phyloP scores from a whole-genome alignment of 345 rosid species.

The Eucalyptus cloeziana region DNA sequence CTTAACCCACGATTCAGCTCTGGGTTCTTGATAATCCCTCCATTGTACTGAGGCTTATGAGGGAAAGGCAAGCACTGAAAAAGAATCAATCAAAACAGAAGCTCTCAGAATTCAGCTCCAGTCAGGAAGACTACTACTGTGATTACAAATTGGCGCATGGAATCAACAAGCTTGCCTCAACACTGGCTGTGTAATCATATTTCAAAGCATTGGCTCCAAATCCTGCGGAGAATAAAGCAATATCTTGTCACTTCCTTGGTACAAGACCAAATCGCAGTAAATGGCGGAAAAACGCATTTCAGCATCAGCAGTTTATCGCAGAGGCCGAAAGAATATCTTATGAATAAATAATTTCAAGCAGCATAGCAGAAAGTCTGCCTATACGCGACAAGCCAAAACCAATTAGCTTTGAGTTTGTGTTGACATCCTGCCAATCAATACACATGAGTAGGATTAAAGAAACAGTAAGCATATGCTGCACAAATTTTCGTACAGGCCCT shows the following conservation, averaged over 20 bases:
- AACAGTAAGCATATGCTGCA: not conserved
- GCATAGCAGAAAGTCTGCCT: not conserved
- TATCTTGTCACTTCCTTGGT: not conserved
- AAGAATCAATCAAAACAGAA: not conserved
- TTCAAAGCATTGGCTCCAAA: conserved; percentile 19
- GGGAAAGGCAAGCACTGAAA: conserved; percentile 49
- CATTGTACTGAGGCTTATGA: conserved; percentile 49
- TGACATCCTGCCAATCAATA: not conserved
- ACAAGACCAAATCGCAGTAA: not conserved
- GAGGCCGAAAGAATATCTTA: not conserved
- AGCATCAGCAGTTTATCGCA: not conserved
- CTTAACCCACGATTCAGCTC: conserved; percentile 32
- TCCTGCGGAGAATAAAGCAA: conserved; percentile 10
- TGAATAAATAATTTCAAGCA: not conserved
- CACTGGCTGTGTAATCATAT: conserved; percentile 62
- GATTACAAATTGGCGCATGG: not conserved
- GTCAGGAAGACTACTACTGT: not conserved
- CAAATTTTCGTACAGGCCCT: not conserved
- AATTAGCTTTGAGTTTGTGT: not conserved
- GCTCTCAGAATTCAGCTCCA: not conserved
- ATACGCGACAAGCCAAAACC: not conserved
- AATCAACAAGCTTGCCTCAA: conserved; percentile 21
- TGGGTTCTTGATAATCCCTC: conserved; percentile 66
- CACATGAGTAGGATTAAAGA: not conserved
- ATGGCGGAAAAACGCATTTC: not conserved